A percentile compares a stretch with the other conserved stretches of the same genome.
These are phyloP conservation scores for Malassezia psittaci DNA, from an alignment of 1,284 basidiomycete genomes.

Conservation along the genomic window DNA sequence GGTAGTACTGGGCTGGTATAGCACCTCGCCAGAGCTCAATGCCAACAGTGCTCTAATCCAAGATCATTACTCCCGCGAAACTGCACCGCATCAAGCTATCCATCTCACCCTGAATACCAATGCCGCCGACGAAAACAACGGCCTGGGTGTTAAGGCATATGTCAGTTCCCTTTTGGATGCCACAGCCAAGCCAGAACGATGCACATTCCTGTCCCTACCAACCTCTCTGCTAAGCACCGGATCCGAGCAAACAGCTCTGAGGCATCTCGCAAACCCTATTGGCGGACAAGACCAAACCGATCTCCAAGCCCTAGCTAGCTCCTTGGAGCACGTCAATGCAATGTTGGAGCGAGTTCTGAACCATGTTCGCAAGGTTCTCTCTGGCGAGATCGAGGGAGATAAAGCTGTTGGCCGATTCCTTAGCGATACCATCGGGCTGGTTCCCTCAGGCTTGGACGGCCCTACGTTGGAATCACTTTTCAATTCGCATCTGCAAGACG, in stretches of 20 bases:
- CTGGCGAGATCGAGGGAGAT: conserved; percentile 70
- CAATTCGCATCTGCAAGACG: conserved; percentile 58
- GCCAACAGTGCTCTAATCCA: conserved; percentile 95
- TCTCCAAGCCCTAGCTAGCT: conserved; percentile 56
- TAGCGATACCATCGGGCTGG: conserved; percentile 60
- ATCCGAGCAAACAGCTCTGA: conserved; percentile 48
- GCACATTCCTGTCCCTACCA: conserved; percentile 41
- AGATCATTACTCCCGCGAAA: conserved; percentile 93
- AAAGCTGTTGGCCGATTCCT: conserved; percentile 80
- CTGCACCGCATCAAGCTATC: conserved; percentile 73
- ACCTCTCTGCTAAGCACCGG: conserved; percentile 32
- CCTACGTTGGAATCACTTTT: conserved; percentile 40
- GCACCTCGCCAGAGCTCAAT: conserved; percentile 63
- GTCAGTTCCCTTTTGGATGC: conserved; percentile 58
- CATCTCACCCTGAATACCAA: conserved; percentile 88
- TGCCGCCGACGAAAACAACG: conserved; percentile 46
- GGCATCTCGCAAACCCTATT: conserved; percentile 63
- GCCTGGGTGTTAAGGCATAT: conserved; percentile 66
- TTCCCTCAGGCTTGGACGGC: conserved; percentile 34
- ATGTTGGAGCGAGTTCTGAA: conserved; percentile 76
- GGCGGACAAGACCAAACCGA: conserved; percentile 35
- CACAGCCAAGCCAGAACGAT: conserved; percentile 41
- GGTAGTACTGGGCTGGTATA: conserved; percentile 72
- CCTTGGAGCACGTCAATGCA: conserved; percentile 60
- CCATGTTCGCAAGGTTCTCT: conserved; percentile 74